Conservation (phyloP, 306 rosid genomes). For the Prunus mira region DNA sequence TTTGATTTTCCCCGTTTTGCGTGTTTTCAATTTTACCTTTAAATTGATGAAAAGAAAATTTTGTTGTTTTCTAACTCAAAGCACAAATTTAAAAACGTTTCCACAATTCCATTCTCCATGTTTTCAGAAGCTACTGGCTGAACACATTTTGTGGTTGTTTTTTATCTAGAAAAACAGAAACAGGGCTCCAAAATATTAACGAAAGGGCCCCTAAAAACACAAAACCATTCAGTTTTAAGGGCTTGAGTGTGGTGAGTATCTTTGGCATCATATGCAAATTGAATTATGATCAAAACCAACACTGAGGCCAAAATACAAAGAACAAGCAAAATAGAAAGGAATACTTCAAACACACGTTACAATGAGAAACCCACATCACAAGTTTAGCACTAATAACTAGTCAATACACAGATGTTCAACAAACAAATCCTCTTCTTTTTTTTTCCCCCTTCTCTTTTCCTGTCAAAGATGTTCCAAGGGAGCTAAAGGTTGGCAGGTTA, state of each 20-base stretch:
- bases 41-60: too few species aligned
- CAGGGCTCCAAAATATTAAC: too few species aligned
- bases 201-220: too few species aligned
- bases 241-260: background rate
- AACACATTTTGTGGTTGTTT: too few species aligned
- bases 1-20: too few species aligned
- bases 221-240: background rate
- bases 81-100: too few species aligned
- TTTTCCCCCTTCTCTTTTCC: background rate
- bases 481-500: constrained; percentile 7
- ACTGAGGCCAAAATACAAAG: background rate
- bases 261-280: background rate
- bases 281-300: background rate
- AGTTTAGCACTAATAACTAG: background rate
- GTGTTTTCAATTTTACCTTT: too few species aligned
- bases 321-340: background rate
- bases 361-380: background rate
- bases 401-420: background rate
- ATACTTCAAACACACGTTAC: background rate
- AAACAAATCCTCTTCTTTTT: background rate
- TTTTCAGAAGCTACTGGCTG: too few species aligned
- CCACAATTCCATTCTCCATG: too few species aligned
- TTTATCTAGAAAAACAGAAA: too few species aligned
- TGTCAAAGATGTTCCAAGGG: background rate
- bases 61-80: too few species aligned